Conservation (phyloP, 345 rosid species). For the Erysimum cheiranthoides region DNA sequence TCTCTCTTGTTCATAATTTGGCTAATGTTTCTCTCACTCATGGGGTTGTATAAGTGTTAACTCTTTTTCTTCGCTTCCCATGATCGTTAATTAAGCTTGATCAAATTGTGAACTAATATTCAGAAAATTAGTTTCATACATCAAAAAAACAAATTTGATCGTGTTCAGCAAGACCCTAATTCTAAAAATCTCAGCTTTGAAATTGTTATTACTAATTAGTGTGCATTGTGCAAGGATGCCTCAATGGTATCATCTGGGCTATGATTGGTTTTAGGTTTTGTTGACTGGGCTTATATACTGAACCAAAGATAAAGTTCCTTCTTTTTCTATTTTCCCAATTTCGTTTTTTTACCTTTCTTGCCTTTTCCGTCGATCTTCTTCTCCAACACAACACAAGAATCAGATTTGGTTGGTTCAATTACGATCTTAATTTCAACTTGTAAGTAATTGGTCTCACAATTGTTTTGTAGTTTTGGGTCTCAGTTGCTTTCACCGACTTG, state of each 20-base stretch:
- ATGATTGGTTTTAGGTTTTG: constrained; percentile 1
- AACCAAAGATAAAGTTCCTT: neutral
- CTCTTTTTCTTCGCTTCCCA: neutral
- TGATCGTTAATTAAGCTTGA: neutral
- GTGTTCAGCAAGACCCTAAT: neutral
- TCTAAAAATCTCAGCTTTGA: constrained; percentile 12
- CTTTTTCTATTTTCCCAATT: neutral
- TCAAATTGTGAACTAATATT: neutral
- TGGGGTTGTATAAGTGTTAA: constrained; percentile 1
- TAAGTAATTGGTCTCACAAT: constrained; percentile 16
- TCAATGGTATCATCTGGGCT: constrained; percentile 30
- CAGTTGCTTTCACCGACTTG: neutral
- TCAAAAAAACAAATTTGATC: neutral
- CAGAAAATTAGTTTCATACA: neutral
- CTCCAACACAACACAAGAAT: constrained; percentile 3
- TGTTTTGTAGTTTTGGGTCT: neutral
- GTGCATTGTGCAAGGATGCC: too few relatives aligned
- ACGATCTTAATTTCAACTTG: neutral
- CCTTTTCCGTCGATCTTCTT: constrained; percentile 28
- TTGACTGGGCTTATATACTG: constrained; percentile 34
- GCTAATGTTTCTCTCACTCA: neutral
- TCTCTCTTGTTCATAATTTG: constrained; percentile 15
- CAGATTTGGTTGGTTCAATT: constrained; percentile 12
- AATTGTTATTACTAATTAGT: neutral
- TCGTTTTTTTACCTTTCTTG: neutral